Evolutionary conservation across 2,329 filamentous ascomycete species (phyloP), one percentile per base, ranked within the genome.

Genomic region (Talaromyces sp.): DNA sequence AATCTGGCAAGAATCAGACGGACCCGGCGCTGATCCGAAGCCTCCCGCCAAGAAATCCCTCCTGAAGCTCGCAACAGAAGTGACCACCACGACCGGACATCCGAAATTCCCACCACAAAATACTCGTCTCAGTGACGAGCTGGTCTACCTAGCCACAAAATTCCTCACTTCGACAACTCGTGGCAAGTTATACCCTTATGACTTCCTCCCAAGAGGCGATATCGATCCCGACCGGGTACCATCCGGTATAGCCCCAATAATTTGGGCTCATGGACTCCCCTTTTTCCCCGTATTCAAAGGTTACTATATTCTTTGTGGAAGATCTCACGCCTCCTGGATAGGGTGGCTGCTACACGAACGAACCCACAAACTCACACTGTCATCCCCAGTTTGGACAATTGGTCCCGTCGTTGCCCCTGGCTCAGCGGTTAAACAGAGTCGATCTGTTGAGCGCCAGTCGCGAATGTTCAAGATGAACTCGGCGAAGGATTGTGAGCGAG

Each of bases 281-380:
- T 59, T 59, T 37, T 61, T 62, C 49, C 60, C 58, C 1, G 50
- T 62, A 1, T 62, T 47, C 44, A 59, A 59, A n/a, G 60, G 58
- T 0, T 61, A 62, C 24, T 62, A 62, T 35, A 54, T 62, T 16
- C 58, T 62, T 9, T 55, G 53, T 36, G 60, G 60, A 7, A 52
- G 60, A 1, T 20, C 32, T 3, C 46, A 60, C 20, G 58, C 58
- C 0, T 2, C 9, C 0, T 59, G 56, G 40, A 42, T 60, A 3
- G 58, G 60, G 16, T 62, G 60, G 60, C 20, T 47, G 8, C 36
- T 62, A 2, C 35, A 51, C 3, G 27, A 40, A 19, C 47, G 49
- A 20, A n/a, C 2, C 13, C 30, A 35, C 1, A 9, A 13, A 2
- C 22, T 19, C 2, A 32, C 32, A n/a, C 43, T 40, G 16, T 5